Conservation (phyloP, 176 grass and related monocot genomes). For the Zoysia pacifica region DNA sequence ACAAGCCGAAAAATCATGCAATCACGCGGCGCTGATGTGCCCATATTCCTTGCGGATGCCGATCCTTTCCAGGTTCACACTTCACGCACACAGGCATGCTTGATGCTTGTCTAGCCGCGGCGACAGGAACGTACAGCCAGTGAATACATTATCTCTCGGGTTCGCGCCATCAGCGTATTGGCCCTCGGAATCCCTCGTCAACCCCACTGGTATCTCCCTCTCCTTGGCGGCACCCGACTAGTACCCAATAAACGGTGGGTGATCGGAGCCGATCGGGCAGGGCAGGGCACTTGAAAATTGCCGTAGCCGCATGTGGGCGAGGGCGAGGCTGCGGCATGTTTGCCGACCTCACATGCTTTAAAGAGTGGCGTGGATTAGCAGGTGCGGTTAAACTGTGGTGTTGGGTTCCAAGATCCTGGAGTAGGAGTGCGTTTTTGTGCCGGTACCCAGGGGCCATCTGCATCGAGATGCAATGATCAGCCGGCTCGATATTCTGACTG, state of each 20-base stretch:
- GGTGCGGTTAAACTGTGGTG: background rate
- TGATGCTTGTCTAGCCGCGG: constrained; percentile 8
- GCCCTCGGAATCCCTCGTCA: constrained; percentile 23
- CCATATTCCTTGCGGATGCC: constrained; percentile 16
- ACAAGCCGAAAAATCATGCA: constrained; percentile 4
- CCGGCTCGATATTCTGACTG: constrained; percentile 17
- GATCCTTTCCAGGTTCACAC: constrained; percentile 40
- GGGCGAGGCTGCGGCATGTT: background rate
- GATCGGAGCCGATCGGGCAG: constrained; percentile 5
- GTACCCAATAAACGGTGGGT: background rate
- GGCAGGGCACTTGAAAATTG: constrained; percentile 24
- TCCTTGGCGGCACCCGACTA: constrained; percentile 28
- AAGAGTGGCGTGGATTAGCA: constrained; percentile 5
- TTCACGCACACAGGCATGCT: constrained; percentile 11
- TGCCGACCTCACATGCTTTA: constrained; percentile 38
- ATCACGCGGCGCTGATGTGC: constrained; percentile 26
- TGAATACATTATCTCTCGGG: constrained; percentile 18
- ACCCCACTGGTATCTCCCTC: background rate
- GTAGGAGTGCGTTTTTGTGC: constrained; percentile 10
- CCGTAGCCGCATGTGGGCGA: constrained; percentile 17
- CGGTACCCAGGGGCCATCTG: constrained; percentile 14
- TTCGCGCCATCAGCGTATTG: constrained; percentile 22
- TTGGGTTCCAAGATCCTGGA: constrained; percentile 15
- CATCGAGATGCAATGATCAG: constrained; percentile 42
- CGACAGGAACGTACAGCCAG: constrained; percentile 28